Conservation (phyloP, 169 alveolate genomes). For the Eimeria praecox region DNA sequence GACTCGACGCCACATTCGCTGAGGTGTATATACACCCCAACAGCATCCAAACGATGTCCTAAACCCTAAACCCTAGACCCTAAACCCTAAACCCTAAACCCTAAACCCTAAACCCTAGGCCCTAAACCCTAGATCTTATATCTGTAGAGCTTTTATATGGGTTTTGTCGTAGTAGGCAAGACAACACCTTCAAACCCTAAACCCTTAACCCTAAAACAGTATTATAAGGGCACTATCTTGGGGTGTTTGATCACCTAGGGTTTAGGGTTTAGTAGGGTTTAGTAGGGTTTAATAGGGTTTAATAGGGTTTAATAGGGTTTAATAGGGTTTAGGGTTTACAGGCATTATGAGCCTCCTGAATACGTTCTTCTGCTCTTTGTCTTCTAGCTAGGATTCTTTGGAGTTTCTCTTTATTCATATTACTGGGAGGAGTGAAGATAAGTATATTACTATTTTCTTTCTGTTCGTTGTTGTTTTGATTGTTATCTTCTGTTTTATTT, state of each 20-base stretch:
- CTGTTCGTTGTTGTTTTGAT: neutral
- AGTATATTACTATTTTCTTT: neutral
- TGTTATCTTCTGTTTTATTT: neutral
- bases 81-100: neutral
- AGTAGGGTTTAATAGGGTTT: neutral
- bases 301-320: neutral
- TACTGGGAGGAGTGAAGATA: neutral
- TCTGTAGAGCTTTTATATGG: no score
- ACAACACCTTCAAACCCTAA: neutral
- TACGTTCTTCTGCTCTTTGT: neutral
- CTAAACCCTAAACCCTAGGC: slow-evolving; percentile 1
- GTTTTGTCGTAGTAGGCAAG: no score
- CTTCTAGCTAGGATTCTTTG: slow-evolving; percentile 8
- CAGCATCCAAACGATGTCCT: neutral
- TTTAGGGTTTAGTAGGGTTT: no score
- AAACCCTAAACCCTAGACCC: slow-evolving; percentile 5
- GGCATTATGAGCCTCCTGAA: neutral
- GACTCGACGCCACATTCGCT: neutral
- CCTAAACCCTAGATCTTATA: no score
- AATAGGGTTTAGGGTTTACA: slow-evolving; percentile 31
- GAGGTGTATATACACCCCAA: neutral
- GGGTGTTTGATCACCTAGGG: no score
- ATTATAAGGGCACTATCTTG: no score
- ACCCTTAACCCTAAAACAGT: neutral
- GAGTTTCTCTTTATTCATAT: neutral